Evolutionary conservation across 805 yeast species (phyloP).

Genomic region (Saturnispora halmiae): DNA sequence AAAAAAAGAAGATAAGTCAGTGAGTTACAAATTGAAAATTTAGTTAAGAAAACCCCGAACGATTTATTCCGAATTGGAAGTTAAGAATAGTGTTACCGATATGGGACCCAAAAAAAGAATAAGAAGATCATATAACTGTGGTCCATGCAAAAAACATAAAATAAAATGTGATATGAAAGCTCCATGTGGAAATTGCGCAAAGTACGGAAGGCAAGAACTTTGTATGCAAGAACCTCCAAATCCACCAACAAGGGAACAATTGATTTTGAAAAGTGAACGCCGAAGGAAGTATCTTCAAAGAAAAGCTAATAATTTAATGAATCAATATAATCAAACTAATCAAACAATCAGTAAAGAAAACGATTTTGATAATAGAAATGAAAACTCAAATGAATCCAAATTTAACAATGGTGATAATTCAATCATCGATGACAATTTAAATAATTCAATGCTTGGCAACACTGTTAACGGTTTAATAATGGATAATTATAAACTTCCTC

Average conservation of each 20-base stretch:
- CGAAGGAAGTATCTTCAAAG: slow-evolving; percentile 14
- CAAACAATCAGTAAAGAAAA: background rate
- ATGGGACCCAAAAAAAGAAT: slow-evolving; percentile 26
- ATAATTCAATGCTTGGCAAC: no score
- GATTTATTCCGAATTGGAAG: no score
- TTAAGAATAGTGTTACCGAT: background rate
- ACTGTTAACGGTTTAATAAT: no score
- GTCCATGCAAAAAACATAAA: slow-evolving; percentile 45
- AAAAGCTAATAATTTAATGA: slow-evolving; percentile 3
- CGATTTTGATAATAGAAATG: background rate
- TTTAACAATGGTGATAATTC: background rate
- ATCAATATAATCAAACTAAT: background rate
- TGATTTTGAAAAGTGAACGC: slow-evolving; percentile 13
- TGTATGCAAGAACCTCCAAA: slow-evolving; percentile 17
- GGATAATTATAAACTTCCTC: background rate
- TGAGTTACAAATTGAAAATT: no score
- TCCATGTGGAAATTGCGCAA: slow-evolving; percentile 39
- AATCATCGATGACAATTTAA: background rate
- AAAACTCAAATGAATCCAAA: background rate
- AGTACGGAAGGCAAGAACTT: slow-evolving; percentile 12
- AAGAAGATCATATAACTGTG: slow-evolving; percentile 47
- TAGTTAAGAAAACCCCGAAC: no score
- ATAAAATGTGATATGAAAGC: slow-evolving; percentile 42
- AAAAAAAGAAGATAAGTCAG: no score
- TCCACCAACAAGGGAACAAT: slow-evolving; percentile 20